Conservation (phyloP, 2,329 filamentous ascomycete genomes). For the Lizonia empirigonia region DNA sequence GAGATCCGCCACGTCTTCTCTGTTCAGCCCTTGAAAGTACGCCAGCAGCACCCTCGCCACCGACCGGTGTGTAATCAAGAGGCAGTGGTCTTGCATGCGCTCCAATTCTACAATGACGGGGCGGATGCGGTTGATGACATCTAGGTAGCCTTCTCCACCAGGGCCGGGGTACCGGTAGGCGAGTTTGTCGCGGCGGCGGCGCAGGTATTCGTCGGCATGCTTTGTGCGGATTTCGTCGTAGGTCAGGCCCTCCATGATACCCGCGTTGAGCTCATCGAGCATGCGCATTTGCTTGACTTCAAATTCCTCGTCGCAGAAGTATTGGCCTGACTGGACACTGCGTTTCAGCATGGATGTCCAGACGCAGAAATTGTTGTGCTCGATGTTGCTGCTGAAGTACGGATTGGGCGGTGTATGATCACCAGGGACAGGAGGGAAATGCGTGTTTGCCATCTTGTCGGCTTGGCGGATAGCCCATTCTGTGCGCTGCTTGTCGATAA, state of each 20-base stretch:
- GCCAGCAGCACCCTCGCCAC: constrained; percentile 91
- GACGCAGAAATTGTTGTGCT: constrained; percentile 90
- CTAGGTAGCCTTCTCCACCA: constrained; percentile 93
- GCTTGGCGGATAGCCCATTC: constrained; percentile 85
- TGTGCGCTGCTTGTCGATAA: constrained; percentile 79
- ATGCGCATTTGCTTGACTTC: constrained; percentile 98
- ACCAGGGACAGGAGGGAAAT: constrained; percentile 87
- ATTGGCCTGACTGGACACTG: constrained; percentile 83
- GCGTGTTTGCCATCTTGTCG: constrained; percentile 74
- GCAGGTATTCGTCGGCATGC: constrained; percentile 79
- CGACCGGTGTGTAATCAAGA: constrained; percentile 91
- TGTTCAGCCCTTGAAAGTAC: constrained; percentile 92
- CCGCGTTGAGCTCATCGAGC: constrained; percentile 95
- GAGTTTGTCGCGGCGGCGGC: constrained; percentile 83
- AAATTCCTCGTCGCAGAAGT: constrained; percentile 91
- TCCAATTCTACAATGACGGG: constrained; percentile 97
- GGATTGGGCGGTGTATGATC: constrained; percentile 96
- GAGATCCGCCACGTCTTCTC: constrained; percentile 90
- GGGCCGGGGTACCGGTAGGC: constrained; percentile 96
- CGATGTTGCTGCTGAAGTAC: constrained; percentile 62
- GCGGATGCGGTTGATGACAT: constrained; percentile 92
- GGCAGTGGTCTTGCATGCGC: constrained; percentile 92
- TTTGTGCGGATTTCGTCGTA: constrained; percentile 86
- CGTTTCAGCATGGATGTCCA: constrained; percentile 98
- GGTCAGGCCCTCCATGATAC: constrained; percentile 91